Conservation (phyloP, 306 rosid genomes). For the Castanea mollissima region DNA sequence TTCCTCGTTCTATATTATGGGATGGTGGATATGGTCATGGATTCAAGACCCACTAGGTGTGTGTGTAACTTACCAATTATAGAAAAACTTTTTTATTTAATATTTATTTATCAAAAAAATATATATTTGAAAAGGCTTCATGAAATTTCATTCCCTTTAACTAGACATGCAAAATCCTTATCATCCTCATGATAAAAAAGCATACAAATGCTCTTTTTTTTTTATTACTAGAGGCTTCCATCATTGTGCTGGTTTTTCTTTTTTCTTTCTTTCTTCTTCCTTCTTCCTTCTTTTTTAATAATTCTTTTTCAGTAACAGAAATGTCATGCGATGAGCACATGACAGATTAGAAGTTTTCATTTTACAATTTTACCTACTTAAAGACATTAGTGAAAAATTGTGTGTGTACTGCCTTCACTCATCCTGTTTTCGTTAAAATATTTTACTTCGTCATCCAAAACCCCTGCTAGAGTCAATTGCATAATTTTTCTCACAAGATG, state of each 20-base stretch:
- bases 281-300: too few species aligned
- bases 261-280: too few species aligned
- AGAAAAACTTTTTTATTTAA: too few species aligned
- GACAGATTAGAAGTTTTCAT: neutral
- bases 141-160: neutral
- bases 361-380: neutral
- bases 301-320: neutral
- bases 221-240: neutral
- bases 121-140: neutral
- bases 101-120: too few species aligned
- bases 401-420: neutral
- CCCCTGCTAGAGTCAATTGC: neutral
- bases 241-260: neutral
- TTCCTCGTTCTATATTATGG: too few species aligned
- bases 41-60: too few species aligned
- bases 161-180: neutral
- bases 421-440: neutral
- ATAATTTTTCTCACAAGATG: neutral
- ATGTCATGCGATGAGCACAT: neutral
- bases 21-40: too few species aligned
- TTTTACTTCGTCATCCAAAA: neutral
- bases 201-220: neutral
- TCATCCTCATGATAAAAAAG: neutral
- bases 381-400: neutral
- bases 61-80: too few species aligned